Conservation (phyloP, 176 grass and related monocot genomes). For the Leersia perrieri region DNA sequence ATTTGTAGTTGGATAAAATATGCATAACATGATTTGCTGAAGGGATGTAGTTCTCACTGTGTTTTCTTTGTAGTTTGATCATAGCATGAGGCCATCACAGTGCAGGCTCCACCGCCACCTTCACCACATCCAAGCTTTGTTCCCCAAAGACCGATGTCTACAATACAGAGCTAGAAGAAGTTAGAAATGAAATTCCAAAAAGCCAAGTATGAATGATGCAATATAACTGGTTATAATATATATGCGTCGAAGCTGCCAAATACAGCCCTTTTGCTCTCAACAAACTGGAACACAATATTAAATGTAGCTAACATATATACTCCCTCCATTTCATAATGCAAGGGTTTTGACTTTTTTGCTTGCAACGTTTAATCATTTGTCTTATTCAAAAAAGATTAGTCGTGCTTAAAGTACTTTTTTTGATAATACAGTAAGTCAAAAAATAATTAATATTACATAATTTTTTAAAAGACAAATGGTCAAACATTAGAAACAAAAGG, state of each 20-base stretch:
- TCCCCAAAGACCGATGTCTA: constrained; percentile 82
- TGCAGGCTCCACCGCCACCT: constrained; percentile 97
- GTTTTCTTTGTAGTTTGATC: constrained; percentile 64
- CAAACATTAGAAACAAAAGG: no score
- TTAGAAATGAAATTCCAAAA: constrained; percentile 14
- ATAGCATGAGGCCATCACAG: constrained; percentile 84
- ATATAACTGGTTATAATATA: constrained; percentile 10
- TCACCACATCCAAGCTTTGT: constrained; percentile 98
- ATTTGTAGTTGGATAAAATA: background rate
- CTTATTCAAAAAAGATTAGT: no score
- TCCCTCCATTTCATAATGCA: no score
- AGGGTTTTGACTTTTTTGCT: no score
- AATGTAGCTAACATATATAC: background rate
- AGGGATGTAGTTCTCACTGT: constrained; percentile 60
- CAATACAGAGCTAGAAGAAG: constrained; percentile 16
- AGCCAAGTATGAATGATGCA: constrained; percentile 7
- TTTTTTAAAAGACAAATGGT: no score
- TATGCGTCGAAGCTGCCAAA: background rate
- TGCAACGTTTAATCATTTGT: no score
- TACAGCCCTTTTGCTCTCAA: background rate
- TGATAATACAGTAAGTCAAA: no score
- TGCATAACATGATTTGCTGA: background rate
- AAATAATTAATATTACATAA: no score
- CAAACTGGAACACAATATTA: background rate
- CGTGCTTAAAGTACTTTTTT: no score